Evolutionary conservation across 768 basidiomycete genomes (phyloP).

Genomic region (Coprinopsis sp.): DNA sequence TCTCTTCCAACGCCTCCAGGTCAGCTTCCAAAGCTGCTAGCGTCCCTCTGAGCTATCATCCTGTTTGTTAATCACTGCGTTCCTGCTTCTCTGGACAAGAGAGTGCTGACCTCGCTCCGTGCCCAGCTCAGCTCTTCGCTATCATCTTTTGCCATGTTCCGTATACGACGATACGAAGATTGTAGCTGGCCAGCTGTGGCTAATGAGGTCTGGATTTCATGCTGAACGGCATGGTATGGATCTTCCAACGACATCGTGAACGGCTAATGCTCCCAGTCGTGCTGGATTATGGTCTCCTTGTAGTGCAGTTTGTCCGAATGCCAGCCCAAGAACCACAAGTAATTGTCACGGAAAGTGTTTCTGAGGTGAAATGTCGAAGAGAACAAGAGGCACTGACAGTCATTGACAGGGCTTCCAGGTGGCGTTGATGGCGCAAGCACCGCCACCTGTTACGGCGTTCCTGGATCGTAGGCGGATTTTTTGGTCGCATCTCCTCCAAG

Average conservation of each 20-base stretch:
- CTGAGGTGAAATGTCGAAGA: too few species aligned
- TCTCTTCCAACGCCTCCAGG: constrained; percentile 89
- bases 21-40: constrained; percentile 80
- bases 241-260: constrained; percentile 58
- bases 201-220: constrained; percentile 74
- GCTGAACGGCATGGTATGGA: constrained; percentile 84
- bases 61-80: neutral
- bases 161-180: constrained; percentile 74
- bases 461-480: too few species aligned
- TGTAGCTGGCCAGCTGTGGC: constrained; percentile 67
- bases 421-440: too few species aligned
- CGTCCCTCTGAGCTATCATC: constrained; percentile 63
- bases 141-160: constrained; percentile 65
- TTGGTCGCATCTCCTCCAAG: too few species aligned
- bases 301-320: neutral
- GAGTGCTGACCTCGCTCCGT: constrained; percentile 57
- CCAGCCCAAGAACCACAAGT: too few species aligned
- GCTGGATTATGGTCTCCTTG: neutral
- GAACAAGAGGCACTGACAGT: too few species aligned
- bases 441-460: too few species aligned
- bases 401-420: too few species aligned
- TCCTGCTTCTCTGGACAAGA: neutral
- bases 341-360: too few species aligned
- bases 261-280: neutral
- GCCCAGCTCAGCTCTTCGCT: constrained; percentile 82